Percentiles rank a stretch among this genome's conserved stretches.
phyloP scores from a whole-genome alignment of 78 protist genomes.

The Dictyostelium citrinum region DNA sequence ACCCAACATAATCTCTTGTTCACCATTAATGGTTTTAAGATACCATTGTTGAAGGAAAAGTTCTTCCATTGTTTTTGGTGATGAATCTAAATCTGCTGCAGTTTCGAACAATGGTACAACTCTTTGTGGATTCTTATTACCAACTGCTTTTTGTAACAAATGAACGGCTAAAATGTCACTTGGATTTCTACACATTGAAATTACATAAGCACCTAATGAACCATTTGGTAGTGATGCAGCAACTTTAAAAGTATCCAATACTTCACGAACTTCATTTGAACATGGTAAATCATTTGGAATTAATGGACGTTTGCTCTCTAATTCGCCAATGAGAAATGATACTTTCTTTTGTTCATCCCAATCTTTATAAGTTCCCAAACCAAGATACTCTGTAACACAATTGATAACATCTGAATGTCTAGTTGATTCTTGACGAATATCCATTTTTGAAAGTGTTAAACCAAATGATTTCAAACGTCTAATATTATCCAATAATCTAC shows the following conservation, averaged over 20 bases:
- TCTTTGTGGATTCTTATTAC: constrained; percentile 52
- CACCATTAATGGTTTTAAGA: constrained; percentile 19
- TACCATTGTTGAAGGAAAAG: constrained; percentile 63
- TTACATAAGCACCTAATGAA: constrained; percentile 82
- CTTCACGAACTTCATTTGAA: constrained; percentile 49
- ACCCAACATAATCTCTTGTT: constrained; percentile 90
- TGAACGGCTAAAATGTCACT: constrained; percentile 85
- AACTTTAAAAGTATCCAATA: constrained; percentile 63
- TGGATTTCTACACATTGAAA: constrained; percentile 82
- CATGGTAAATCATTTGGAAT: constrained; percentile 42
- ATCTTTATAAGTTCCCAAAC: constrained; percentile 66
- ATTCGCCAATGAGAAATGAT: constrained; percentile 8
- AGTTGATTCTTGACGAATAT: constrained; percentile 83
- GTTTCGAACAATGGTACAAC: constrained; percentile 90
- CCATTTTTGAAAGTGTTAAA: constrained; percentile 50
- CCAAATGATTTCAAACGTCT: constrained; percentile 85
- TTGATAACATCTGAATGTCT: constrained; percentile 79
- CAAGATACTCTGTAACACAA: constrained; percentile 74
- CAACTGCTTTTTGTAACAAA: constrained; percentile 77
- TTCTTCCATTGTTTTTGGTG: constrained; percentile 53
- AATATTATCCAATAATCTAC: constrained; percentile 78
- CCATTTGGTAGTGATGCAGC: constrained; percentile 52
- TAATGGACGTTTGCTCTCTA: constrained; percentile 49
- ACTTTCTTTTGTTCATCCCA: constrained; percentile 50
- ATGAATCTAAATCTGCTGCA: constrained; percentile 42